Evolutionary conservation across 441 rosid species (phyloP), one percentile per base, ranked within the genome.

Genomic region (Dalechampia spathulata): DNA sequence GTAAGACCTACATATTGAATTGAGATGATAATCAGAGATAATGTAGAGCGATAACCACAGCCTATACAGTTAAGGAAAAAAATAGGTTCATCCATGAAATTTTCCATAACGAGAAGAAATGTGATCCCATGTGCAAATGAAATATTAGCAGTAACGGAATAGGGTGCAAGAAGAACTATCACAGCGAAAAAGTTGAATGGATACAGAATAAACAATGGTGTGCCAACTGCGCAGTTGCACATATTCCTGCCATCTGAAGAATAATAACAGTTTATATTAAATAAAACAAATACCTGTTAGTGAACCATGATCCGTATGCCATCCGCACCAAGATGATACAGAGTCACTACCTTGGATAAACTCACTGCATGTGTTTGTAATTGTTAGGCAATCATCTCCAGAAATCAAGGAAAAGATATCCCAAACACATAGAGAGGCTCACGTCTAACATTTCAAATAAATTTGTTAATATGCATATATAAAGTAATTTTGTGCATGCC

Each of bases 251-350:
- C 34, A 16, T 38, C 43, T 42, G 43, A 48, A 40, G 54, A 49
- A 41, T 12, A 45, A 52, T 39, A 52, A 2, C 28, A 11, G 37
- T 21, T 47, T 46, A 53, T 27, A 22, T 8, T 14, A 42, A 45
- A 34, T 1, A 5, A 69, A 51, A 8, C 4, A 27, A 57, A 14
- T 42, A 83, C 98, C 96, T 71, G 96, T 88, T 58, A 92, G 72
- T 45, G 94, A 92, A 53, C 90, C 95, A 52, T 88, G 88, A 78
- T 92, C 99, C 20, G 94, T 86, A 60, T 92, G 99, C 96, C 96
- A 92, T 51, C 99, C 99, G 52, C 96, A 92, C 99, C 99, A 92
- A 68, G 92, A 83, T 26, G 96, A 89, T 64, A 75, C 72, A 41
- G 83, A 73, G 48, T 76, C 84, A 22, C 60, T 67, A 68, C 72